Base-by-base conservation (phyloP, 371 early-diverging fungal genomes). In the Mucor piriformis region DNA sequence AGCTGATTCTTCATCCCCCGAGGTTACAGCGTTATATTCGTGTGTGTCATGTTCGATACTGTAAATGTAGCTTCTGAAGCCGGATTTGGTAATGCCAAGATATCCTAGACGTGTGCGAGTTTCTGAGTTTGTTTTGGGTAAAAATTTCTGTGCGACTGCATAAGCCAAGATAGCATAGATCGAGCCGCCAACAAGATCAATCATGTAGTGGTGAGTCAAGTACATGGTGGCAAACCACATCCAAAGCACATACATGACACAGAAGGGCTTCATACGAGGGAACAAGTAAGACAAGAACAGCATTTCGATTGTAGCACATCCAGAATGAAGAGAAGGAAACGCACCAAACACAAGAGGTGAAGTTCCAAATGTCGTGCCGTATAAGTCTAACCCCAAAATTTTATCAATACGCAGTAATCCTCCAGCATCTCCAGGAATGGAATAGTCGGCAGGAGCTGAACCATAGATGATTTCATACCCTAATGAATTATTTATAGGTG, bases 171-270 rank as follows among this genome's bases (percentile, higher is more conserved):
- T 65, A 0, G 90, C 85, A 65, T 85, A 88, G n/a, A 84, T 72
- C n/a, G 81, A 81, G 4, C 91, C 91, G 33, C 84, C 88, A 12
- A 88, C 79, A 44, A 91, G 70, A 72, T 91, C 91, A 53, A 87
- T 82, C 66, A 89, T 75, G 55, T 88, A 91, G 57, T 91, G 89
- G 50, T 91, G 91, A 6, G 83, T 83, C 20, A 89, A 69, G 62
- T 91, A 91, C 83, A 91, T 85, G 58, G 89, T 89, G 0, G 88
- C 77, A 83, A 85, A 88, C 91, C 89, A 88, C 67, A 88, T 76
- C 89, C 88, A 88, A 57, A 81, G 67, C 20, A 85, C 79, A 64
- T 89, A 88, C 6, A 60, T 48, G 12, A 82, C 54, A 6, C 64
- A 73, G 4, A 84, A 58, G 3, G 84, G 84, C 49, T 76, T 73